Percentiles rank a stretch among this genome's conserved stretches.
Conservation (phyloP, 1,139 yeast species). For the Candida sojae region DNA sequence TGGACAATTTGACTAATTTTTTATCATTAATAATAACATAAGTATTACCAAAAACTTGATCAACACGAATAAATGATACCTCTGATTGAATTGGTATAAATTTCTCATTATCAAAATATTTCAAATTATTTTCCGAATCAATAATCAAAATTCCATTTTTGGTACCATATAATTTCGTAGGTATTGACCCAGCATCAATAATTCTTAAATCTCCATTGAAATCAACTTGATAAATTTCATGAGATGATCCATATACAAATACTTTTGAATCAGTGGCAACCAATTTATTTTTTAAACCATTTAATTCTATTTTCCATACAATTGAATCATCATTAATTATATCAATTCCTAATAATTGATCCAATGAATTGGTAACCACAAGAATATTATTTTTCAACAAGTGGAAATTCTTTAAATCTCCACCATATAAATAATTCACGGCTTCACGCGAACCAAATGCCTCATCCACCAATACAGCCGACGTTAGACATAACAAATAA, state of each 20-base stretch:
- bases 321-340: slow-evolving; percentile 12
- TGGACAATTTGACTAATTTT: slow-evolving; percentile 13
- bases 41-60: slow-evolving; percentile 12
- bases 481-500: slow-evolving; percentile 3
- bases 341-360: slow-evolving; percentile 28
- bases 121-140: slow-evolving; percentile 16
- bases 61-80: slow-evolving; percentile 9
- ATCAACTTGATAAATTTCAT: slow-evolving; percentile 11
- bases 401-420: slow-evolving; percentile 15
- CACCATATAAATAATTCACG: slow-evolving; percentile 23
- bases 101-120: slow-evolving; percentile 6
- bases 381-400: slow-evolving; percentile 10
- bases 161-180: slow-evolving; percentile 7
- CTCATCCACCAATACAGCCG: slow-evolving; percentile 31
- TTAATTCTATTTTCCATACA: slow-evolving; percentile 18
- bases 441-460: slow-evolving; percentile 39
- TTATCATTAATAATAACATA: slow-evolving; percentile 17
- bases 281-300: slow-evolving; percentile 4
- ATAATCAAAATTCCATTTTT: slow-evolving; percentile 20
- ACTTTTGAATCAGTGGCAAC: slow-evolving; percentile 5
- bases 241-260: slow-evolving; percentile 8
- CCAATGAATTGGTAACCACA: slow-evolving; percentile 27
- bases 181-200: slow-evolving; percentile 4
- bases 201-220: slow-evolving; percentile 7
- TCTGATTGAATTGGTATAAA: slow-evolving; percentile 3